phyloP scores from a whole-genome alignment of 164 flowering plant species.

The Malania oleifera region DNA sequence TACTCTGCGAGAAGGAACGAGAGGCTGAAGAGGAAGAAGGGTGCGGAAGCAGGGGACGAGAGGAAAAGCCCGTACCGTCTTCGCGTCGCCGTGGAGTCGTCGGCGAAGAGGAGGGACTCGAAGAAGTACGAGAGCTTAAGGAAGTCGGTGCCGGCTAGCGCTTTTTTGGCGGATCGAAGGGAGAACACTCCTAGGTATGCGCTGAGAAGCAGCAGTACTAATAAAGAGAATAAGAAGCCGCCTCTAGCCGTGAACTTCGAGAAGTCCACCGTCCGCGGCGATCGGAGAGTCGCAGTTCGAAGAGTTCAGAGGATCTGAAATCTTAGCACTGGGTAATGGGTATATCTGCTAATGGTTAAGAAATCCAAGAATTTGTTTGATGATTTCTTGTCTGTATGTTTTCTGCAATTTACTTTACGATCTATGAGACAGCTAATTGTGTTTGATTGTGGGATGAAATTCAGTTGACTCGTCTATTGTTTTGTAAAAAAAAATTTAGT shows the following conservation, averaged over 20 bases:
- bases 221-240: background rate
- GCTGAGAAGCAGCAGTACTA: slow-evolving; percentile 54
- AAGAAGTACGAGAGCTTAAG: slow-evolving; percentile 45
- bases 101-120: slow-evolving; percentile 9
- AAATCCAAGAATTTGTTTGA: no score
- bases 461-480: no score
- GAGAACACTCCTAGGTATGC: slow-evolving; percentile 48
- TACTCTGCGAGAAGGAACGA: slow-evolving; percentile 83
- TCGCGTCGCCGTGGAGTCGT: slow-evolving; percentile 46
- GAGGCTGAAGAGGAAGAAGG: slow-evolving; percentile 68
- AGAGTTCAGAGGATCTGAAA: slow-evolving; percentile 19
- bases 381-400: no score
- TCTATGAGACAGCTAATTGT: no score
- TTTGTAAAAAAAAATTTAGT: no score
- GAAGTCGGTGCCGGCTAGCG: slow-evolving; percentile 47
- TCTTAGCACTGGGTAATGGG: no score
- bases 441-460: no score
- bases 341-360: no score
- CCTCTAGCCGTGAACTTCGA: slow-evolving; percentile 3
- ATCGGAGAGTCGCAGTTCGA: slow-evolving; percentile 17
- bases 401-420: no score
- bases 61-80: slow-evolving; percentile 28
- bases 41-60: slow-evolving; percentile 29
- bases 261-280: slow-evolving; percentile 22
- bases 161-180: slow-evolving; percentile 26